Evolutionary conservation across 768 basidiomycete genomes (phyloP), one percentile per base, ranked within the genome.

Genomic region (Lepiota brunneoincarnata): DNA sequence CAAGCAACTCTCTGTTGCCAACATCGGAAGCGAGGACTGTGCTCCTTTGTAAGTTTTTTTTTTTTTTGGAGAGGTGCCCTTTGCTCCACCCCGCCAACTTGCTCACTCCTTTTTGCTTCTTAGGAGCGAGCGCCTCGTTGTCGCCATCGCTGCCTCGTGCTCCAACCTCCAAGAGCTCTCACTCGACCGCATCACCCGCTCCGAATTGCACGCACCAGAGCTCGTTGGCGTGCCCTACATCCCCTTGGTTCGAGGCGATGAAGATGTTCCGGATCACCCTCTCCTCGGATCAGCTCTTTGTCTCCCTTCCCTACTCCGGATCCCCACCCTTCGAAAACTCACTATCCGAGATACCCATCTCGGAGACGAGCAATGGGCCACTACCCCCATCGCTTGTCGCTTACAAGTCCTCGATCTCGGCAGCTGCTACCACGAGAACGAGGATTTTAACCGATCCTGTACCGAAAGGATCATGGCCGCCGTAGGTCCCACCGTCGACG

Each of bases 291-390:
- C 77, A 17, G 77, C 81, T 37, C 81, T 89, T 47, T 75, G 72
- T 17, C 78, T 90, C 1, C 86, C 87, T 1, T 82, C 79, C 11
- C 80, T 90, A 49, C 76, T 90, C 45, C 77, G 78, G 59, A 75
- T 90, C 43, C 77, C 84, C 6, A 73, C 79, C 41, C 80, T 90
- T 36, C 76, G 73, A 24, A 77, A 76, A 58, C 83, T 90, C 58
- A 75, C 75, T 39, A 81, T 90, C 61, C 78, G 77, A 52, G 86
- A 88, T 63, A 87, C 86, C 0, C 87, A 88, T 68, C 76, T 90
- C 52, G 86, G 86, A 14, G 83, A 85, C 65, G 70, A 71, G 44
- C 71, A 70, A 34, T 85, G 83, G 84, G 68, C 74, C n/a, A 70
- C 72, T 21, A 75, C 73, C n/a, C 75, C 76, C 35, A 72, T 80